Percentiles rank a stretch among this genome's conserved stretches.
These are phyloP conservation scores for Cordyceps militaris DNA, from an alignment of 2,329 filamentous ascomycete genomes.

Conservation along the genomic window DNA sequence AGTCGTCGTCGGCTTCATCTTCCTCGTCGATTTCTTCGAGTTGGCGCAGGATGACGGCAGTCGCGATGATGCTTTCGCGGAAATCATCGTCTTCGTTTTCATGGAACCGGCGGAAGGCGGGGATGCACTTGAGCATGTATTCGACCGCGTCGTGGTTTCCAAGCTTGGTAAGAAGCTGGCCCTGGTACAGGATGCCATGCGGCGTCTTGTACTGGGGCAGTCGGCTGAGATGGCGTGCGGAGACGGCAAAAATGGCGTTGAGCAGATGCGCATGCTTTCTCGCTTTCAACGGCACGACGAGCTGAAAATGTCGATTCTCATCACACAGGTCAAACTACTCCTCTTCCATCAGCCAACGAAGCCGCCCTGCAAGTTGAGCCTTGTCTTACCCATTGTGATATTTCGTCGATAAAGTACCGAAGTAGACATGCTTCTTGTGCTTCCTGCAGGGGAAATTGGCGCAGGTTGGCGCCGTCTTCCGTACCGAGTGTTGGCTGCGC, in stretches of 20 bases:
- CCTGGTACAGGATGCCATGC: slow-evolving; percentile 30
- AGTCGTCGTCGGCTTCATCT: slow-evolving; percentile 16
- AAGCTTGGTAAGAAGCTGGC: slow-evolving; percentile 29
- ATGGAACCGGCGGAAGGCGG: slow-evolving; percentile 31
- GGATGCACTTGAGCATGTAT: slow-evolving; percentile 34
- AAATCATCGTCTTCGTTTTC: slow-evolving; percentile 31
- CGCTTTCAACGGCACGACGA: slow-evolving; percentile 30
- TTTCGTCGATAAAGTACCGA: slow-evolving; percentile 33
- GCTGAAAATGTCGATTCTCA: slow-evolving; percentile 32
- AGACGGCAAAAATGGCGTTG: slow-evolving; percentile 35
- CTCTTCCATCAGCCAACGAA: not conserved
- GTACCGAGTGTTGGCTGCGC: not conserved
- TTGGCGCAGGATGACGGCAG: slow-evolving; percentile 33
- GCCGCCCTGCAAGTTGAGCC: not conserved
- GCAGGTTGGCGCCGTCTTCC: slow-evolving; percentile 7
- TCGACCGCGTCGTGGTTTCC: slow-evolving; percentile 32
- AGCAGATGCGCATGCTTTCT: slow-evolving; percentile 30
- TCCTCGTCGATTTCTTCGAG: slow-evolving; percentile 36
- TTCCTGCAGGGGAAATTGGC: slow-evolving; percentile 26
- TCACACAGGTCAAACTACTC: slow-evolving; percentile 34
- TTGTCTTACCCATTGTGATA: slow-evolving; percentile 31
- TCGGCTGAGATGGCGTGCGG: slow-evolving; percentile 32
- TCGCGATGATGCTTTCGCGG: slow-evolving; percentile 33
- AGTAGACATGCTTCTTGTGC: slow-evolving; percentile 32
- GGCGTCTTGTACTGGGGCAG: slow-evolving; percentile 31